These are phyloP conservation scores for Ceratobasidium sp. DNA, from an alignment of 1,284 basidiomycete species.

Conservation along the genomic window DNA sequence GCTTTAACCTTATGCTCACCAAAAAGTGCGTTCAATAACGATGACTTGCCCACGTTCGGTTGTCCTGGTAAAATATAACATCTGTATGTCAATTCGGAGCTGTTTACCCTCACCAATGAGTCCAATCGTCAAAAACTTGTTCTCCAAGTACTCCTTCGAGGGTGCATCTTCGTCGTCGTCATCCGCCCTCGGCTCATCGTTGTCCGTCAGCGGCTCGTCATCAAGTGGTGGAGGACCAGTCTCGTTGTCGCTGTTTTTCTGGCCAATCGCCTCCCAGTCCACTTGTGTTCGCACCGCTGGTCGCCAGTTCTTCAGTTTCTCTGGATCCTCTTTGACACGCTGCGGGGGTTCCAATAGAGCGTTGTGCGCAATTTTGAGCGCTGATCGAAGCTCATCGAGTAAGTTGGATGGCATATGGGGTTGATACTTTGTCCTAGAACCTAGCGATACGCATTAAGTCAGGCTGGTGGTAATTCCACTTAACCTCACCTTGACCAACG, in stretches of 20 bases:
- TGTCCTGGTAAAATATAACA: constrained; percentile 69
- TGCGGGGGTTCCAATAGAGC: constrained; percentile 80
- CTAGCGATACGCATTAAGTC: constrained; percentile 13
- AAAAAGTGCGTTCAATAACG: constrained; percentile 90
- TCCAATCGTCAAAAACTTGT: constrained; percentile 77
- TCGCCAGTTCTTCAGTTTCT: constrained; percentile 74
- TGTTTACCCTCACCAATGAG: constrained; percentile 77
- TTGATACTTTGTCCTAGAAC: constrained; percentile 62
- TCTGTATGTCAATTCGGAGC: background rate
- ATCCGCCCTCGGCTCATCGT: constrained; percentile 46
- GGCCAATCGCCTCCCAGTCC: constrained; percentile 78
- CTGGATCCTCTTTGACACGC: constrained; percentile 66
- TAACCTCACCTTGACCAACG: constrained; percentile 63
- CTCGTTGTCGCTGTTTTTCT: constrained; percentile 63
- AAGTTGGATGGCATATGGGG: constrained; percentile 73
- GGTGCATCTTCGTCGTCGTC: constrained; percentile 53
- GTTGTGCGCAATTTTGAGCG: constrained; percentile 76
- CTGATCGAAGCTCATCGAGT: constrained; percentile 70
- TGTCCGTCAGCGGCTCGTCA: constrained; percentile 19
- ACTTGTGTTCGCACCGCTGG: constrained; percentile 74
- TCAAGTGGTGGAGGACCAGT: constrained; percentile 58
- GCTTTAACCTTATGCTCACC: constrained; percentile 86
- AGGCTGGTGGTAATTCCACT: background rate
- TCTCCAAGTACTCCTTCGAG: constrained; percentile 56
- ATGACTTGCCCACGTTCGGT: constrained; percentile 95